Conservation (phyloP, 345 rosid genomes). For the Mangifera indica region DNA sequence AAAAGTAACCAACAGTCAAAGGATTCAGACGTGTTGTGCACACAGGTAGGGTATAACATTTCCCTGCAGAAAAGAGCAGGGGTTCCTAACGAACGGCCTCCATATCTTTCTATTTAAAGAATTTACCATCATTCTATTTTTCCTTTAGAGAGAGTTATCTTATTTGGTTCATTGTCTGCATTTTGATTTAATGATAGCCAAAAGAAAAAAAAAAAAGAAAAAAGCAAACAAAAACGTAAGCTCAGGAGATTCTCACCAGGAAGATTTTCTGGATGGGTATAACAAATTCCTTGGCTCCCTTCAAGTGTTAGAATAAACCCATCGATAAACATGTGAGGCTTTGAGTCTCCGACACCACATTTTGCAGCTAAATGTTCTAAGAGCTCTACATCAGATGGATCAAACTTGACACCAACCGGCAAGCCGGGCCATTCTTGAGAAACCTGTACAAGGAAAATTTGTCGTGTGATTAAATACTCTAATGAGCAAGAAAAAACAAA, state of each 20-base stretch:
- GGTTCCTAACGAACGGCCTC: neutral
- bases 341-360: slow-evolving; percentile 56
- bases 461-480: neutral
- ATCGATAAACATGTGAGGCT: slow-evolving; percentile 56
- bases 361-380: slow-evolving; percentile 73
- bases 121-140: neutral
- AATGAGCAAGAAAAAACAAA: neutral
- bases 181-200: neutral
- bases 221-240: neutral
- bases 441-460: slow-evolving; percentile 39
- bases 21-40: neutral
- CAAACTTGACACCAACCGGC: slow-evolving; percentile 94
- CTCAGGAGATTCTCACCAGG: slow-evolving; percentile 49
- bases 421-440: slow-evolving; percentile 78
- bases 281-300: slow-evolving; percentile 73
- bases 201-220: neutral
- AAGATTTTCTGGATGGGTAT: slow-evolving; percentile 88
- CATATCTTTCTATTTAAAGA: neutral
- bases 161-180: neutral
- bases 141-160: neutral
- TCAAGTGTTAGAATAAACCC: slow-evolving; percentile 69
- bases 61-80: neutral
- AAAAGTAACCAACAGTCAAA: neutral
- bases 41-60: neutral
- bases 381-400: slow-evolving; percentile 78